Evolutionary conservation across 2,329 filamentous ascomycete species (phyloP).

Genomic region (Arachnopeziza araneosa): DNA sequence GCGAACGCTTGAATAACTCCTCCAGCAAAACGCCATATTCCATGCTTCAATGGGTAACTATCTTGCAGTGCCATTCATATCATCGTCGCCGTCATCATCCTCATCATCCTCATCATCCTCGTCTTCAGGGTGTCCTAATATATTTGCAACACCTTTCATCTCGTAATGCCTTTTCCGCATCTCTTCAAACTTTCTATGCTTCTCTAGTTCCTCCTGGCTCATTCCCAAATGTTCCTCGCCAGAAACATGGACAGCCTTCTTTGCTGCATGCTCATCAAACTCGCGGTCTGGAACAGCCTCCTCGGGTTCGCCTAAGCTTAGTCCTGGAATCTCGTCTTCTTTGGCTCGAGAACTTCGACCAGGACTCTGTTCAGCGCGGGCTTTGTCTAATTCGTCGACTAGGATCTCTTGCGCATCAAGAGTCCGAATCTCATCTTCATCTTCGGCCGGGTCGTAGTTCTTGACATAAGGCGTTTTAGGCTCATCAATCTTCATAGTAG

Average conservation of each 20-base stretch:
- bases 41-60: neutral
- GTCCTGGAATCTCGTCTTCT: constrained; percentile 81
- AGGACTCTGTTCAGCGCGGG: constrained; percentile 17
- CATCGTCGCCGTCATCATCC: constrained; percentile 47
- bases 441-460: constrained; percentile 84
- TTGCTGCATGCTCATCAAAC: constrained; percentile 33
- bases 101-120: constrained; percentile 52
- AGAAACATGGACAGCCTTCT: constrained; percentile 74
- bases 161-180: constrained; percentile 96
- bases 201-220: constrained; percentile 72
- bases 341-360: constrained; percentile 23
- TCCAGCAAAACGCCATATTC: neutral
- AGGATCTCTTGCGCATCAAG: constrained; percentile 66
- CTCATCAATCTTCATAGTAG: constrained; percentile 98
- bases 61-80: constrained; percentile 40
- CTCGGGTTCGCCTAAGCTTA: constrained; percentile 91
- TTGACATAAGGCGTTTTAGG: constrained; percentile 96
- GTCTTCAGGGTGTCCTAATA: constrained; percentile 74
- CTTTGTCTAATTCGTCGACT: constrained; percentile 60
- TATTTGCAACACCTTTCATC: constrained; percentile 88
- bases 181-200: constrained; percentile 87
- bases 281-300: constrained; percentile 54
- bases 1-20: neutral
- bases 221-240: constrained; percentile 52
- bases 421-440: constrained; percentile 61